These are phyloP conservation scores for Nannochloropsis granulata DNA, from an alignment of 108 stramenopile species.

Conservation along the genomic window DNA sequence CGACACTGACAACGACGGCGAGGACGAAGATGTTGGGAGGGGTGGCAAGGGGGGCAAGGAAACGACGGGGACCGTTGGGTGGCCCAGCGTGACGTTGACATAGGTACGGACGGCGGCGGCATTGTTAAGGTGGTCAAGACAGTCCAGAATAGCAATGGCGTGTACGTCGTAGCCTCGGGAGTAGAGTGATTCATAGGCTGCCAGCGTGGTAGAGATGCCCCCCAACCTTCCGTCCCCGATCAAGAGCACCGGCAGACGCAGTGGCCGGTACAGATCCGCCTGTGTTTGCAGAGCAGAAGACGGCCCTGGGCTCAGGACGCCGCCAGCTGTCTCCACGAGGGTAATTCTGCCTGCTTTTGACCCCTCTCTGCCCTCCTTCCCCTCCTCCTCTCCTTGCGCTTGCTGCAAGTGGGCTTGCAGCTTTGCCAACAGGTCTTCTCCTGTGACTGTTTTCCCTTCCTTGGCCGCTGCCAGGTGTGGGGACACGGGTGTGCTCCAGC, in stretches of 20 bases:
- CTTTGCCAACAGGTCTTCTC: slow-evolving; percentile 47
- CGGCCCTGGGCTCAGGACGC: slow-evolving; percentile 38
- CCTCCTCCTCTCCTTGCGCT: neutral
- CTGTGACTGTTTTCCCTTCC: slow-evolving; percentile 54
- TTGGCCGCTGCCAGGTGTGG: slow-evolving; percentile 62
- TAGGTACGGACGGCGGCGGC: neutral
- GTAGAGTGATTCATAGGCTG: slow-evolving; percentile 63
- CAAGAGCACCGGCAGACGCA: slow-evolving; percentile 57
- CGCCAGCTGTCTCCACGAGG: slow-evolving; percentile 42
- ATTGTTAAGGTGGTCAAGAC: neutral
- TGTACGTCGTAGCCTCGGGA: slow-evolving; percentile 60
- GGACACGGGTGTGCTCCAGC: slow-evolving; percentile 70
- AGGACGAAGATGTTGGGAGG: slow-evolving; percentile 2
- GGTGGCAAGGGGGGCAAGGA: neutral
- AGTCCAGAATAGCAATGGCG: slow-evolving; percentile 11
- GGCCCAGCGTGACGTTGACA: neutral
- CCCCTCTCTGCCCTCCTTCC: neutral
- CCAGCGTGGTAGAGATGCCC: slow-evolving; percentile 75
- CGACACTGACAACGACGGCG: neutral
- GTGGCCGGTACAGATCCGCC: slow-evolving; percentile 64
- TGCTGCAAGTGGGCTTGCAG: slow-evolving; percentile 26
- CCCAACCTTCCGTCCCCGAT: slow-evolving; percentile 83
- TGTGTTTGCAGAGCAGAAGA: slow-evolving; percentile 53
- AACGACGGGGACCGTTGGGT: neutral
- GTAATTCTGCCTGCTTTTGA: neutral